Evolutionary conservation across 2,329 filamentous ascomycete genomes (phyloP), one percentile per base, ranked within the genome.

Genomic region (Exserohilum turcica): DNA sequence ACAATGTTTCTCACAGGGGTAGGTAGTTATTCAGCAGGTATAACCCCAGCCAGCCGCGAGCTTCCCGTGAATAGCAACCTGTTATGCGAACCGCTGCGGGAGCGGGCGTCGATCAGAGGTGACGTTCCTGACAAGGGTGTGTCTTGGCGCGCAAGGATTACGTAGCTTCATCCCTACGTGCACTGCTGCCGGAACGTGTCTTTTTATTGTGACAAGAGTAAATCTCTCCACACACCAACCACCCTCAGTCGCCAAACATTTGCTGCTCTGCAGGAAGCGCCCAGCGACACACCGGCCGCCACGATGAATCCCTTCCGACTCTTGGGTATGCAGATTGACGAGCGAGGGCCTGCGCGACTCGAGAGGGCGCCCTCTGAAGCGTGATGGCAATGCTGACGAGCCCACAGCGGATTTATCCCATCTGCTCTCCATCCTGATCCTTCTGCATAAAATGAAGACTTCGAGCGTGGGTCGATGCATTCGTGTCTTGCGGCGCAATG

Each of bases 361-460:
- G n/a, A 42, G 15, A 38, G 6, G 21, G n/a, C 32, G 31, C 49
- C 31, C 43, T 29, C 7, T 24, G 37, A n/a, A 21, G n/a, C 10
- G 15, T 32, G 32, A 48, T 65, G 53, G 57, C 58, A 60, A 63
- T 56, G 60, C 67, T 73, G 60, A 74, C 56, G 54, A n/a, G 38
- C 33, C 50, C 24, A 9, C 65, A 96, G 92, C 87, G 79, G 94
- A 99, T 82, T 85, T 99, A 74, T 97, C 92, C 81, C 94, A 99
- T 82, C 80, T 99, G 68, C 82, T 89, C 60, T 97, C 93, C 48
- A 96, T 99, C 73, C 82, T 96, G 68, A 96, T 99, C 68, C 82
- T 99, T 57, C 82, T 99, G 59, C 92, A 96, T 75, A 99, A 99
- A 83, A 99, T 99, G 92, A 87, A 88, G 67, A 77, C 75, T 52